These are phyloP conservation scores for Starmerella khaoyaiensis DNA, from an alignment of 805 yeast genomes.

Conservation along the genomic window DNA sequence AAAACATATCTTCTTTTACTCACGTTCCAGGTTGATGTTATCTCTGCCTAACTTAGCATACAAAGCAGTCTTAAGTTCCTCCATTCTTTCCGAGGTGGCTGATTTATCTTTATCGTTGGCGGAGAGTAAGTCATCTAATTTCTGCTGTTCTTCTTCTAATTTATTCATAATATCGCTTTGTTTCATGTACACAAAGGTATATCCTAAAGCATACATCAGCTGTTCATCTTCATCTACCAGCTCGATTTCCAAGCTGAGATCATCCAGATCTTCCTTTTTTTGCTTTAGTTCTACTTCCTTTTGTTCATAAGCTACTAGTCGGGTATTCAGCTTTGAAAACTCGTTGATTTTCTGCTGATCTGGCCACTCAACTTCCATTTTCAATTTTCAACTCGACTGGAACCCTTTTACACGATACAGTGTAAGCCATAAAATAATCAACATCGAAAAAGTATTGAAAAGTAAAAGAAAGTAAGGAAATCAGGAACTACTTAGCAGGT, in stretches of 20 bases:
- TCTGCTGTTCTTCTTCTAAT: slow-evolving; percentile 49
- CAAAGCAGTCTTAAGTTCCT: slow-evolving; percentile 52
- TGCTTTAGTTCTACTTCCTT: slow-evolving; percentile 39
- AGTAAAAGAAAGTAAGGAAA: too few species aligned
- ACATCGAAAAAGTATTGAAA: background rate
- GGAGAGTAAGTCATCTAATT: slow-evolving; percentile 39
- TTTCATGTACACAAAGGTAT: slow-evolving; percentile 53
- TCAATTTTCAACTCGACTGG: background rate
- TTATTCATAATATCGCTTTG: slow-evolving; percentile 54
- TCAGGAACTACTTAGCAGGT: too few species aligned
- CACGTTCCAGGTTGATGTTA: slow-evolving; percentile 63
- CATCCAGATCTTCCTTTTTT: slow-evolving; percentile 82
- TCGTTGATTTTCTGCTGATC: slow-evolving; percentile 85
- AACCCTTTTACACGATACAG: background rate
- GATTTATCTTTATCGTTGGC: slow-evolving; percentile 37
- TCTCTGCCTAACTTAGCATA: slow-evolving; percentile 83
- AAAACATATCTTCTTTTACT: slow-evolving; percentile 5
- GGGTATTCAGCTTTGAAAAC: slow-evolving; percentile 69
- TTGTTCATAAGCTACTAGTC: slow-evolving; percentile 45
- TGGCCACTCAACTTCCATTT: slow-evolving; percentile 52
- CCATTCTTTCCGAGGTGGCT: slow-evolving; percentile 41
- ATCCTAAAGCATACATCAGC: slow-evolving; percentile 61
- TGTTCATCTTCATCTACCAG: slow-evolving; percentile 49
- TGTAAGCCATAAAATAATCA: too few species aligned
- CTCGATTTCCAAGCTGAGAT: slow-evolving; percentile 72